A percentile compares a stretch with the other conserved stretches of the same genome.
Evolutionary conservation across 208 protist species (phyloP).

Genomic region (Trypanosomatidae sp.): DNA sequence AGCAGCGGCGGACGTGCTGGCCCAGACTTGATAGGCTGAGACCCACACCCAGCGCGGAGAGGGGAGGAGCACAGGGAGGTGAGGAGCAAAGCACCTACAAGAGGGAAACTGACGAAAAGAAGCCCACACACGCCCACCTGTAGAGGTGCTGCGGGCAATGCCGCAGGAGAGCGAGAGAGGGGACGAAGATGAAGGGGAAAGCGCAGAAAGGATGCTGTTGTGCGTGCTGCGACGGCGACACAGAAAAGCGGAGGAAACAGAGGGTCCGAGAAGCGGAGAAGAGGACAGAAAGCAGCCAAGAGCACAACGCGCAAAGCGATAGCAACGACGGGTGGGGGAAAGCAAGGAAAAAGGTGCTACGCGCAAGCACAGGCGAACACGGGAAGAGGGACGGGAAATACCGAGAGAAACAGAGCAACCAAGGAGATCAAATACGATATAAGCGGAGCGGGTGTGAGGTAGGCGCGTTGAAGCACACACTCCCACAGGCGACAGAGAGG

Average conservation of each 20-base stretch:
- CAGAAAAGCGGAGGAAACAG: neutral
- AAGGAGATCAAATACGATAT: constrained; percentile 3
- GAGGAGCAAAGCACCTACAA: neutral
- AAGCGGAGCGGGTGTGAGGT: neutral
- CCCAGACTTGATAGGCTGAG: neutral
- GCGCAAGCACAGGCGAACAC: neutral
- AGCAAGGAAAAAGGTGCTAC: no score
- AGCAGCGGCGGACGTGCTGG: neutral
- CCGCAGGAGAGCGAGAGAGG: neutral
- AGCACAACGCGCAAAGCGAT: neutral
- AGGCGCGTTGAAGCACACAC: neutral
- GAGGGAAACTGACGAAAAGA: neutral
- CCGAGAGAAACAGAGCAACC: constrained; percentile 4
- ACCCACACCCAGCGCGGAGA: neutral
- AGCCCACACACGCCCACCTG: neutral
- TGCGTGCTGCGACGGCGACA: neutral
- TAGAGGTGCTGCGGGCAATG: neutral
- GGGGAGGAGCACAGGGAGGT: neutral
- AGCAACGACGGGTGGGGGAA: neutral
- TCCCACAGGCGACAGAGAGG: constrained; percentile 1
- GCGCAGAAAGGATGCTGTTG: neutral
- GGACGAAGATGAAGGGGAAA: neutral
- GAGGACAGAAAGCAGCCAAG: neutral
- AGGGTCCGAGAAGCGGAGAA: neutral
- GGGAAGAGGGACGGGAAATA: neutral